Percentiles rank a stretch among this genome's conserved stretches.
These are phyloP conservation scores for Phylloporus sp. DNA, from an alignment of 768 basidiomycete species.

Conservation along the genomic window DNA sequence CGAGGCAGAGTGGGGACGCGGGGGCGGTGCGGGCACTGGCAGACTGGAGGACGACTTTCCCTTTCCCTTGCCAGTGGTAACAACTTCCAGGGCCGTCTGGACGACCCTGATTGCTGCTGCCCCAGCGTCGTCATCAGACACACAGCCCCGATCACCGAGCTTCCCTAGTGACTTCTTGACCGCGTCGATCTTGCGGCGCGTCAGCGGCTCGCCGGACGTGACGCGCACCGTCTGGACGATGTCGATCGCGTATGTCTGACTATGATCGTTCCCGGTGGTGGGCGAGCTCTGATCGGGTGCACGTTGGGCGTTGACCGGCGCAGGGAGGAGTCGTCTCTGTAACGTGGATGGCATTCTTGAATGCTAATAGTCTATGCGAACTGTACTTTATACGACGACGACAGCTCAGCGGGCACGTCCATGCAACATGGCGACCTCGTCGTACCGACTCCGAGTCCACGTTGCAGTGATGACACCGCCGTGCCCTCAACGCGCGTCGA, in stretches of 20 bases:
- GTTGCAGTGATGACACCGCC: slow-evolving; percentile 18
- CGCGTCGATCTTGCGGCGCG: slow-evolving; percentile 23
- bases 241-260: slow-evolving; percentile 26
- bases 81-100: slow-evolving; percentile 24
- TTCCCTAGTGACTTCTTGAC: slow-evolving; percentile 28
- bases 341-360: slow-evolving; percentile 16
- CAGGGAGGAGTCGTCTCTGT: slow-evolving; percentile 17
- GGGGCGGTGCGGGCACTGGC: slow-evolving; percentile 6
- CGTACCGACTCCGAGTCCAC: slow-evolving; percentile 12
- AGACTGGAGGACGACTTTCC: slow-evolving; percentile 6
- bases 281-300: slow-evolving; percentile 11
- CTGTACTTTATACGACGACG: slow-evolving; percentile 20
- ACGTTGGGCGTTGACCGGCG: slow-evolving; percentile 5
- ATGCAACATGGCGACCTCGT: slow-evolving; percentile 15
- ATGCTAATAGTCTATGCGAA: not conserved
- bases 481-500: slow-evolving; percentile 15
- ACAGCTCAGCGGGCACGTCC: slow-evolving; percentile 7
- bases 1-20: slow-evolving; percentile 22
- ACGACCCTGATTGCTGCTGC: slow-evolving; percentile 22
- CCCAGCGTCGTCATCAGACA: slow-evolving; percentile 26
- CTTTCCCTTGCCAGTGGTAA: slow-evolving; percentile 11
- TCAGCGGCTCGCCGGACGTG: slow-evolving; percentile 25
- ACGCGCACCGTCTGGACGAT: slow-evolving; percentile 29
- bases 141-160: slow-evolving; percentile 27
- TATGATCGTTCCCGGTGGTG: not conserved